phyloP scores from a whole-genome alignment of 208 protist species.

The Naegleria lovaniensis region DNA sequence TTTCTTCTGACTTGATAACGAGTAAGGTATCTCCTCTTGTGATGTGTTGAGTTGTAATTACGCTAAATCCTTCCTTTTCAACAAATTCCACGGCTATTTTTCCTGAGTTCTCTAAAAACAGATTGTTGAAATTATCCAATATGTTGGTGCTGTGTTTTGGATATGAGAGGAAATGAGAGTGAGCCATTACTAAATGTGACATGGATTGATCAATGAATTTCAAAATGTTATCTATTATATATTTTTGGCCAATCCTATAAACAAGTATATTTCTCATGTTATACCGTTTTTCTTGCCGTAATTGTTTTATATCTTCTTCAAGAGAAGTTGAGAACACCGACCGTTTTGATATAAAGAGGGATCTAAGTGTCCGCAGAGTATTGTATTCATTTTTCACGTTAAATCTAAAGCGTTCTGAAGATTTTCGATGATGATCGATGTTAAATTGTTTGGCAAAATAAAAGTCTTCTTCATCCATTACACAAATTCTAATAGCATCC shows the following conservation, averaged over 20 bases:
- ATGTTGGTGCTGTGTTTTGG: neutral
- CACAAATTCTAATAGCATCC: neutral
- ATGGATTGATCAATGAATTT: neutral
- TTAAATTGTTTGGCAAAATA: neutral
- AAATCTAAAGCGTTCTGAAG: neutral
- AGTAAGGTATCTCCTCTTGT: neutral
- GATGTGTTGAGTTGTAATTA: neutral
- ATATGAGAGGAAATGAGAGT: neutral
- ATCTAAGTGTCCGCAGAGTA: neutral
- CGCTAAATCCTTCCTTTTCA: neutral
- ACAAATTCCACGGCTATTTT: neutral
- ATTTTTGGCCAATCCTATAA: neutral
- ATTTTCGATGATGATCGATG: neutral
- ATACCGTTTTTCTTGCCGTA: neutral
- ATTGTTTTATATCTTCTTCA: neutral
- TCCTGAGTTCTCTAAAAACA: neutral
- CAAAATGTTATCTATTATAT: neutral
- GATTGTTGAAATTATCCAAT: neutral
- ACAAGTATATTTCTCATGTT: slow-evolving; percentile 6
- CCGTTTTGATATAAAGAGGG: neutral
- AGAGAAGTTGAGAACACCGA: neutral
- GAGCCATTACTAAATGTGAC: neutral
- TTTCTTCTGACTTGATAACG: neutral
- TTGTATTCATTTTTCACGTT: neutral
- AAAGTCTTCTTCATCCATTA: neutral